Conservation (phyloP, 495 filamentous ascomycete species). For the Annulohypoxylon maeteangense region DNA sequence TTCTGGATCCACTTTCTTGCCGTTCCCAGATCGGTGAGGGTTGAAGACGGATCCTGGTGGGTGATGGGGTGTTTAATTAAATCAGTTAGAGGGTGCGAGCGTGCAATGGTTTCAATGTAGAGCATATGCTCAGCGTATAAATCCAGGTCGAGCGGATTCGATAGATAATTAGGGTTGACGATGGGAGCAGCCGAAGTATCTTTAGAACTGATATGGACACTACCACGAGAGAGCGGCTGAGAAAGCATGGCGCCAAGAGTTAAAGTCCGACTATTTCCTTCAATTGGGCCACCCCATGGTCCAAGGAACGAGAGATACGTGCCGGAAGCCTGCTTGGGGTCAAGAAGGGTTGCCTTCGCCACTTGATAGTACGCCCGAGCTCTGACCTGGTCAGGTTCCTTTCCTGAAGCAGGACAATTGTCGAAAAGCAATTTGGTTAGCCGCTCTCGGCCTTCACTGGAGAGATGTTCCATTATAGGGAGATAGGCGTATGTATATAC, state of each 20-base stretch:
- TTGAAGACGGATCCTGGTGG: background rate
- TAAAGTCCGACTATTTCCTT: background rate
- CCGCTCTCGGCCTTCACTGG: background rate
- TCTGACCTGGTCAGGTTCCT: background rate
- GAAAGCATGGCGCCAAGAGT: slow-evolving; percentile 55
- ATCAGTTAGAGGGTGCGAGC: slow-evolving; percentile 17
- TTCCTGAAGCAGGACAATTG: background rate
- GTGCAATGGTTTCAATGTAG: slow-evolving; percentile 9
- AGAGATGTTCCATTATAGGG: background rate
- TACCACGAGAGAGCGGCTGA: slow-evolving; percentile 67
- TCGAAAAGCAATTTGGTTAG: background rate
- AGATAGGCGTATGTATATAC: slow-evolving; percentile 27
- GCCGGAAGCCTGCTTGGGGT: slow-evolving; percentile 11
- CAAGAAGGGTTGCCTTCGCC: slow-evolving; percentile 16
- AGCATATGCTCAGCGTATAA: slow-evolving; percentile 51
- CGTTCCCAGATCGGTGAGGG: slow-evolving; percentile 8
- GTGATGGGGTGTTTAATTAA: background rate
- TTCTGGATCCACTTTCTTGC: slow-evolving; percentile 11
- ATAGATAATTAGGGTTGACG: slow-evolving; percentile 66
- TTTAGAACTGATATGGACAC: slow-evolving; percentile 62
- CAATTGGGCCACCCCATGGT: background rate
- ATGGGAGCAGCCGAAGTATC: slow-evolving; percentile 49
- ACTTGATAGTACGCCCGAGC: background rate
- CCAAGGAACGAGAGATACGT: slow-evolving; percentile 48
- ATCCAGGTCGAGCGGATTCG: slow-evolving; percentile 62